These are phyloP conservation scores for Colletotrichum viniferum DNA, from an alignment of 2,329 filamentous ascomycete species.

Conservation along the genomic window DNA sequence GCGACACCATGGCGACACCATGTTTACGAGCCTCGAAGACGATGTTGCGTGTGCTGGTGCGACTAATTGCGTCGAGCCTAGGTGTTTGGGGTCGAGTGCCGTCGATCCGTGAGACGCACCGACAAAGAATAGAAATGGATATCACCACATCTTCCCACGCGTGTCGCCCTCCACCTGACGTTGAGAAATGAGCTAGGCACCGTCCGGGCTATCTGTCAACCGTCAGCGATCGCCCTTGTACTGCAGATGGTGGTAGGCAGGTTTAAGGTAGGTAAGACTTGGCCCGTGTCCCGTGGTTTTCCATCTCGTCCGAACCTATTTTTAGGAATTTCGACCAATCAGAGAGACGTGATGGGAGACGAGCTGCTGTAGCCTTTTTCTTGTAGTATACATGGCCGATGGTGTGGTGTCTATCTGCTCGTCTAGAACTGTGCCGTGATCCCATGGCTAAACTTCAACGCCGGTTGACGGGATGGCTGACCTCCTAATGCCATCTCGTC, in stretches of 20 bases:
- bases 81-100: background rate
- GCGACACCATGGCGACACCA: background rate
- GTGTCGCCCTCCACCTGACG: background rate
- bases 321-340: background rate
- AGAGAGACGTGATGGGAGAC: background rate
- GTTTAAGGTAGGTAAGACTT: background rate
- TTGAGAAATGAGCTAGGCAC: background rate
- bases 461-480: background rate
- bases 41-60: background rate
- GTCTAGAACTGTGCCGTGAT: background rate
- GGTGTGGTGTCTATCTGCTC: background rate
- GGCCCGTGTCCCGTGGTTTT: background rate
- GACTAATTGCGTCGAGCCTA: background rate
- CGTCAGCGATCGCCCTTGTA: conserved; percentile 4
- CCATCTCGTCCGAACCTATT: background rate
- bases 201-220: background rate
- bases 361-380: background rate
- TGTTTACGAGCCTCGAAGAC: background rate
- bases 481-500: background rate
- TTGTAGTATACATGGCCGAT: background rate
- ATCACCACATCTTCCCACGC: background rate
- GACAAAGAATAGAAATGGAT: background rate
- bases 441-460: background rate
- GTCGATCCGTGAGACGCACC: background rate
- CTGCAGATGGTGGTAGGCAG: background rate